These are phyloP conservation scores for Wickerhamiella musiphila DNA, from an alignment of 805 yeast genomes.

Conservation along the genomic window DNA sequence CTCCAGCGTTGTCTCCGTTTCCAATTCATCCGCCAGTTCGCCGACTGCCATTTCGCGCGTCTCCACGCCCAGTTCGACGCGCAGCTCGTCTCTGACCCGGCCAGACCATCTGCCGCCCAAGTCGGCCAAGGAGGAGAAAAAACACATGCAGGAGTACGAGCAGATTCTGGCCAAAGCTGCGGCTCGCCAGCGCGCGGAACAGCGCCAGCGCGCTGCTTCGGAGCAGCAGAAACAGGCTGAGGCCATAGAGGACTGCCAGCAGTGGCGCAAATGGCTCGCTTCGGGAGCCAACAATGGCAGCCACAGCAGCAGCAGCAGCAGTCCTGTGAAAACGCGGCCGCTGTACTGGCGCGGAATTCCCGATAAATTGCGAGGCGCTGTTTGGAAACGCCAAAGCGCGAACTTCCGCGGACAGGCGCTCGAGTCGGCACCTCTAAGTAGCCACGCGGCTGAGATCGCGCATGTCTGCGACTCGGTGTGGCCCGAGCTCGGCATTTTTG, in stretches of 20 bases:
- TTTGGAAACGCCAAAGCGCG: constrained; percentile 36
- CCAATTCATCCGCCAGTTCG: neutral
- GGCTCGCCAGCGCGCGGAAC: constrained; percentile 20
- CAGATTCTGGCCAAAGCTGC: constrained; percentile 22
- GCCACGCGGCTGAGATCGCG: constrained; percentile 2
- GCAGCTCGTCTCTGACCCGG: constrained; percentile 32
- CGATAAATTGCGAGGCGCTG: constrained; percentile 24
- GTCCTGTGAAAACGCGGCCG: constrained; percentile 27
- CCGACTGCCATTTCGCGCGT: neutral
- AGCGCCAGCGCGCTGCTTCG: constrained; percentile 10
- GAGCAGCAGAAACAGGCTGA: constrained; percentile 14
- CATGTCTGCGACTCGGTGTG: constrained; percentile 19
- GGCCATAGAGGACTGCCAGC: no score
- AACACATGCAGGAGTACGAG: constrained; percentile 39
- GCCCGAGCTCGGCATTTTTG: constrained; percentile 26
- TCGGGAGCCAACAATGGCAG: constrained; percentile 22
- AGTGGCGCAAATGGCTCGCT: constrained; percentile 27
- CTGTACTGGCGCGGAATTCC: constrained; percentile 50
- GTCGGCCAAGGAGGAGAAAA: constrained; percentile 30
- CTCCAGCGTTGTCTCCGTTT: neutral
- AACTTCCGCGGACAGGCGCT: constrained; percentile 12
- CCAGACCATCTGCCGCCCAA: constrained; percentile 57
- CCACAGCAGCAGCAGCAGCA: constrained; percentile 2
- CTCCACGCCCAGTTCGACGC: constrained; percentile 3
- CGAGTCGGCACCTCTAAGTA: neutral